Evolutionary conservation across 176 grass and related monocot species (phyloP).

Genomic region (Lolium multiflorum): DNA sequence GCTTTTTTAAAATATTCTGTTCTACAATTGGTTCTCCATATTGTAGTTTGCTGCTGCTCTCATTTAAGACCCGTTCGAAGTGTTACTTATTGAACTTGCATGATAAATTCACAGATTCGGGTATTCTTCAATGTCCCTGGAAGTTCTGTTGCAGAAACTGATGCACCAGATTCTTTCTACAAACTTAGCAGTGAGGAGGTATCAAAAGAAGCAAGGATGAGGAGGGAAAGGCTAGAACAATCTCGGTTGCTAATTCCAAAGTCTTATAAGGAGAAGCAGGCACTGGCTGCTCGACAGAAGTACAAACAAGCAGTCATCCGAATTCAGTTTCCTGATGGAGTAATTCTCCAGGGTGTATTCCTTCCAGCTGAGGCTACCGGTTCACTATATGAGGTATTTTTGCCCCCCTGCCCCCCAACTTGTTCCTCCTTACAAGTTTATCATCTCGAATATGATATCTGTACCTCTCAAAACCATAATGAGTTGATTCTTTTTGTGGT

Average conservation of each 20-base stretch:
- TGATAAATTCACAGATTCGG: slow-evolving; percentile 56
- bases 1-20: not conserved
- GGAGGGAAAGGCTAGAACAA: slow-evolving; percentile 79
- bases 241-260: slow-evolving; percentile 88
- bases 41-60: not conserved
- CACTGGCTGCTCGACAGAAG: slow-evolving; percentile 68
- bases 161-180: slow-evolving; percentile 89
- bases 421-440: slow-evolving; percentile 23
- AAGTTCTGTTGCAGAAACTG: slow-evolving; percentile 61
- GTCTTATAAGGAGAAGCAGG: slow-evolving; percentile 91
- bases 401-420: not conserved
- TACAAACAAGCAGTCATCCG: slow-evolving; percentile 74
- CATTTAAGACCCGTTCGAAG: not conserved
- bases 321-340: slow-evolving; percentile 92
- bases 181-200: slow-evolving; percentile 65
- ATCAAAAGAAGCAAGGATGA: slow-evolving; percentile 76
- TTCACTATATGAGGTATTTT: slow-evolving; percentile 83
- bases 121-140: slow-evolving; percentile 79
- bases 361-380: slow-evolving; percentile 72
- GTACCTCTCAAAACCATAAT: slow-evolving; percentile 20
- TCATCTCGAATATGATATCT: not conserved
- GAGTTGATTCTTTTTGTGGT: not conserved
- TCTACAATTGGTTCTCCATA: slow-evolving; percentile 22
- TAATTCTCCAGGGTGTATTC: slow-evolving; percentile 86
- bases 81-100: slow-evolving; percentile 31